Conservation (phyloP, 2,329 filamentous ascomycete genomes). For the Helicocarpus griseus region DNA sequence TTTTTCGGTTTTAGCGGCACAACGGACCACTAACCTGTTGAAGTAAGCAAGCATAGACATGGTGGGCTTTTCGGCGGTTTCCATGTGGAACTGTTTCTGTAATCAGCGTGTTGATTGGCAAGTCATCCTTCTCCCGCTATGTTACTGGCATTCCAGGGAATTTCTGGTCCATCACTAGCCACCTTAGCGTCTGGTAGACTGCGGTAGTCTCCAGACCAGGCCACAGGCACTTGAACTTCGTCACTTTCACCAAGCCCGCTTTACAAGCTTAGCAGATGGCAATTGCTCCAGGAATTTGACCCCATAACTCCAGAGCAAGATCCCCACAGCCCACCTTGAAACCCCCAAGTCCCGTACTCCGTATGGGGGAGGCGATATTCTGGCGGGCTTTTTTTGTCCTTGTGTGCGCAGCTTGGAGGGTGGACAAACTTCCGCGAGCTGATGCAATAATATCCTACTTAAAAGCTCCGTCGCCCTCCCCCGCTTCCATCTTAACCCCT, state of each 20-base stretch:
- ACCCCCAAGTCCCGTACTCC: conserved; percentile 8
- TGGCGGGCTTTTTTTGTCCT: conserved; percentile 5
- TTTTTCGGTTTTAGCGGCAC: not conserved
- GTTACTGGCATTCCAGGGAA: not conserved
- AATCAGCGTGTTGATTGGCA: not conserved
- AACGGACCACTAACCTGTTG: not conserved
- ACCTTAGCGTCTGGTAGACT: not conserved
- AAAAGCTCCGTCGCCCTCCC: conserved; percentile 10
- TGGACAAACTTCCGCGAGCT: conserved; percentile 16
- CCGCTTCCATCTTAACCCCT: not conserved
- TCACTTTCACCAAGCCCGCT: not conserved
- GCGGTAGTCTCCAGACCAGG: too few species aligned
- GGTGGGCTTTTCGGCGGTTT: not conserved
- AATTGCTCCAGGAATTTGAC: not conserved
- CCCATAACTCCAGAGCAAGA: conserved; percentile 1
- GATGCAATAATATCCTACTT: conserved; percentile 12
- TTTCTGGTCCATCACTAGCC: not conserved
- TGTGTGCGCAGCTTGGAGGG: conserved; percentile 2
- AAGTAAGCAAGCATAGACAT: not conserved
- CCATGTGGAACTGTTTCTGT: not conserved
- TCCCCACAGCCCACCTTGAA: not conserved
- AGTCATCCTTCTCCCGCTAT: not conserved
- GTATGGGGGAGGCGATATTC: conserved; percentile 22
- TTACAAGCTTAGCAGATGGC: not conserved
- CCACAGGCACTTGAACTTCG: not conserved